Conservation (phyloP, 176 grass and related monocot genomes). For the Bolboschoenus planiculmis region DNA sequence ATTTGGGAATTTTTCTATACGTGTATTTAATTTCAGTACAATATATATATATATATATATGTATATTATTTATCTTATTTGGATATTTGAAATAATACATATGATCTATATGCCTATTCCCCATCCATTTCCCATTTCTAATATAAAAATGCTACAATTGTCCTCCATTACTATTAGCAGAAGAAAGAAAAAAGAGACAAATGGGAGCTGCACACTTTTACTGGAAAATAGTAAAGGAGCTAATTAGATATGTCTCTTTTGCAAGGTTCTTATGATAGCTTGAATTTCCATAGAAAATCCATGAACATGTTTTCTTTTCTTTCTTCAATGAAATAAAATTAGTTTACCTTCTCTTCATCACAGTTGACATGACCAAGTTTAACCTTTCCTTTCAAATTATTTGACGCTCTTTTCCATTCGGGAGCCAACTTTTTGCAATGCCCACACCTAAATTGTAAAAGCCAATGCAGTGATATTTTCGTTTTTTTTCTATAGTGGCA, state of each 20-base stretch:
- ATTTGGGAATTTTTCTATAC: neutral
- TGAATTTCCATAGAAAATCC: neutral
- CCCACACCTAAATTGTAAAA: conserved; percentile 64
- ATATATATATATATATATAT: neutral
- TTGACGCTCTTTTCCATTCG: conserved; percentile 95
- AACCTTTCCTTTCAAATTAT: conserved; percentile 92
- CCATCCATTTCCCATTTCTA: neutral
- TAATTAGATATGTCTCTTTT: neutral
- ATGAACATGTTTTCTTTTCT: neutral
- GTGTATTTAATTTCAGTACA: neutral
- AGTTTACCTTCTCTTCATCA: conserved; percentile 76
- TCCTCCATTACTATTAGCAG: neutral
- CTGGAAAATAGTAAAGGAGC: neutral
- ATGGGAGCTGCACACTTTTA: neutral
- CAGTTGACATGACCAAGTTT: conserved; percentile 97
- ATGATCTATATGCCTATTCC: neutral
- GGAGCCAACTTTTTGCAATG: conserved; percentile 99
- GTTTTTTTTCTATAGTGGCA: neutral
- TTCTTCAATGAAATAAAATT: neutral
- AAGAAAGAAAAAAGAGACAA: neutral
- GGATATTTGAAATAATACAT: neutral
- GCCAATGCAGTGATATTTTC: neutral
- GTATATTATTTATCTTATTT: neutral
- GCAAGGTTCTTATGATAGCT: neutral
- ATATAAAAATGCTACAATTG: neutral